phyloP scores from a whole-genome alignment of 2,329 filamentous ascomycete genomes.

The Fragosphaeria purpurea region DNA sequence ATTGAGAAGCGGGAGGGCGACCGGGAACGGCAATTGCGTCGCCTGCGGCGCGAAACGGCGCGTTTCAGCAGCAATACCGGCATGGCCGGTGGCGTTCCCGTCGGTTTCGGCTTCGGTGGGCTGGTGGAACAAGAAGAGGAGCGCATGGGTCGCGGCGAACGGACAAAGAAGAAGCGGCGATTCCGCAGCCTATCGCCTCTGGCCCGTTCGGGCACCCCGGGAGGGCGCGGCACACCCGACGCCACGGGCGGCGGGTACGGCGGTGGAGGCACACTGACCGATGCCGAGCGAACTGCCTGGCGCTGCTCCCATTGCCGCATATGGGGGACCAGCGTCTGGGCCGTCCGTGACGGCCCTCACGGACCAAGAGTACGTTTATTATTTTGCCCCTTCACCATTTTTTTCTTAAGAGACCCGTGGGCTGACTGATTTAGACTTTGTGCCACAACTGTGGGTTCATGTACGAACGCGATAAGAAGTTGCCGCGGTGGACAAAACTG shows the following conservation, averaged over 20 bases:
- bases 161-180: slow-evolving; percentile 89
- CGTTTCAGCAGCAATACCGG: slow-evolving; percentile 80
- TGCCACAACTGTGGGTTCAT: slow-evolving; percentile 89
- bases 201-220: slow-evolving; percentile 56
- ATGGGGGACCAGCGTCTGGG: slow-evolving; percentile 88
- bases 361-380: slow-evolving; percentile 62
- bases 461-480: slow-evolving; percentile 75
- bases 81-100: slow-evolving; percentile 65
- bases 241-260: slow-evolving; percentile 60
- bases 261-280: slow-evolving; percentile 55
- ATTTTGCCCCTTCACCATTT: background rate
- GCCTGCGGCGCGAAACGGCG: slow-evolving; percentile 81
- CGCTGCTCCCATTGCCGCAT: slow-evolving; percentile 79
- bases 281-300: slow-evolving; percentile 74
- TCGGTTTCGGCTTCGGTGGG: slow-evolving; percentile 39
- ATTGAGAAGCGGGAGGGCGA: slow-evolving; percentile 96
- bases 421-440: slow-evolving; percentile 48
- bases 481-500: slow-evolving; percentile 67
- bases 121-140: slow-evolving; percentile 57
- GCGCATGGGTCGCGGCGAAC: slow-evolving; percentile 80
- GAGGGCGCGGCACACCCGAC: slow-evolving; percentile 71
- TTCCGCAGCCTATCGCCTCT: slow-evolving; percentile 81
- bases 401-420: slow-evolving; percentile 2
- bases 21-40: slow-evolving; percentile 78
- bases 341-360: slow-evolving; percentile 79